Evolutionary conservation across 2,329 filamentous ascomycete species (phyloP), one percentile per base, ranked within the genome.

Genomic region (Bimuria novae-zelandiae): DNA sequence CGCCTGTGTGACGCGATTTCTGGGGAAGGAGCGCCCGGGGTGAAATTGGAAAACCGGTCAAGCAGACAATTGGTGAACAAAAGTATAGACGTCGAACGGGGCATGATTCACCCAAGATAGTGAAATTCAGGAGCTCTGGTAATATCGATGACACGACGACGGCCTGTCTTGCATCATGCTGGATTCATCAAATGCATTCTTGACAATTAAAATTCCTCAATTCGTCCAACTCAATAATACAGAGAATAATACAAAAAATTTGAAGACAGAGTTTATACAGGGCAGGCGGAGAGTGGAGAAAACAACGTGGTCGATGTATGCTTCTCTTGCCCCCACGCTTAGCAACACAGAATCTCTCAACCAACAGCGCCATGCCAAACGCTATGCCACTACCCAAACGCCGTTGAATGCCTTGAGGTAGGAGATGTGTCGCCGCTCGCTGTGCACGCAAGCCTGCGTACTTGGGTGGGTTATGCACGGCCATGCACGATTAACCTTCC

Each of bases 321-420:
- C 47, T 35, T 47, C 42, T 55, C 30, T 27, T 27, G 41, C 42
- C 40, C 30, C 33, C 11, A 44, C 17, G 12, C 32, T 40, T 44
- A 42, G 11, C 14, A 33, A 22, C 12, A 30, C 40, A 30, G 21
- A 12, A 47, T 16, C 37, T 43, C 32, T 37, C 29, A 12, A 50
- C 23, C 29, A 16, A 50, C 19, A 50, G 49, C 40, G 37, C 41
- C 25, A 40, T 36, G 22, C 39, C 52, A 54, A 54, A 54, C 46
- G 55, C 51, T 58, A 60, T 60, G 57, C 53, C 57, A 53, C 35
- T 37, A 29, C 22, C 47, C 53, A 49, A 62, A 62, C 59, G 59
- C 59, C 59, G 17, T 54, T 44, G 40, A 41, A 57, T 57, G 55
- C 55, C 48, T 47, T 32, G 21, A 39, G 1, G 14, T n/a, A 47